These are phyloP conservation scores for Fusarium penzigii DNA, from an alignment of 2,329 filamentous ascomycete species.

Conservation along the genomic window DNA sequence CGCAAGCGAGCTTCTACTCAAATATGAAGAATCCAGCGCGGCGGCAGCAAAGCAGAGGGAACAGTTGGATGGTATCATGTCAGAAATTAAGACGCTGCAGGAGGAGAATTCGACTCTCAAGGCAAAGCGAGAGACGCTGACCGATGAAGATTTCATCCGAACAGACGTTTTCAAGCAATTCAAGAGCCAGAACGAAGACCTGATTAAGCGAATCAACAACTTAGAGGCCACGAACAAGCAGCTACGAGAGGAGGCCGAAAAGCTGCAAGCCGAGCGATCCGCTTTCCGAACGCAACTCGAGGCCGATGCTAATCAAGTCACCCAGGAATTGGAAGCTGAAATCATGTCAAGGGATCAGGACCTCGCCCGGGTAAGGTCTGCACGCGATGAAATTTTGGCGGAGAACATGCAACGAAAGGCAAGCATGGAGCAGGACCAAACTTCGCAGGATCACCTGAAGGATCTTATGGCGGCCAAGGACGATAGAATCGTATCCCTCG, in stretches of 20 bases:
- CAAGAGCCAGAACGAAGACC: slow-evolving; percentile 86
- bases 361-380: slow-evolving; percentile 79
- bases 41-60: slow-evolving; percentile 82
- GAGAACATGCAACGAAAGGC: slow-evolving; percentile 80
- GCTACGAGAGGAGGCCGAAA: slow-evolving; percentile 81
- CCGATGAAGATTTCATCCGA: slow-evolving; percentile 90
- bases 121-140: slow-evolving; percentile 66
- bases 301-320: slow-evolving; percentile 71
- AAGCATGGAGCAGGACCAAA: slow-evolving; percentile 73
- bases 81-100: slow-evolving; percentile 72
- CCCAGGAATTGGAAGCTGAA: slow-evolving; percentile 79
- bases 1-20: slow-evolving; percentile 69
- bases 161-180: slow-evolving; percentile 93
- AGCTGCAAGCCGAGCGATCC: slow-evolving; percentile 80
- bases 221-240: slow-evolving; percentile 86
- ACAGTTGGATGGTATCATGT: slow-evolving; percentile 77
- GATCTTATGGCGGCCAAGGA: slow-evolving; percentile 80
- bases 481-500: slow-evolving; percentile 76
- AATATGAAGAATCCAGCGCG: slow-evolving; percentile 76
- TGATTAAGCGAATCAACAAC: slow-evolving; percentile 89
- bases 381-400: slow-evolving; percentile 81
- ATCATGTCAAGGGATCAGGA: slow-evolving; percentile 81
- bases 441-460: slow-evolving; percentile 70
- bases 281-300: slow-evolving; percentile 80
- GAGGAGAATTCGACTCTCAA: slow-evolving; percentile 79